Evolutionary conservation across 805 yeast species (phyloP).

Genomic region (Saccharomycopsis microspora): DNA sequence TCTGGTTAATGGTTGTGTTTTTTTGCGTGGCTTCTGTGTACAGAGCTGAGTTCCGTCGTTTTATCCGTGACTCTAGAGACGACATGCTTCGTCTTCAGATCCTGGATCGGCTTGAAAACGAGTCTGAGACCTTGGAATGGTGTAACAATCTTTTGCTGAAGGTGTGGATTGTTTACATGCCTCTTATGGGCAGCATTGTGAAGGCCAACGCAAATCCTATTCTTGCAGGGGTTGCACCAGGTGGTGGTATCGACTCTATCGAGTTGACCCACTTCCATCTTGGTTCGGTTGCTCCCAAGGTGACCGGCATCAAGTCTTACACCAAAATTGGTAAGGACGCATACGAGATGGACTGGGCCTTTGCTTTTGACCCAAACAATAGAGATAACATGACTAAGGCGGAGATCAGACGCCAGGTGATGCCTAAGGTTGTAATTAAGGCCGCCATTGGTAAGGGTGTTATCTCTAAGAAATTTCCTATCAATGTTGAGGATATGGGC

Average conservation of each 20-base stretch:
- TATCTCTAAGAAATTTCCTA: conserved; percentile 65
- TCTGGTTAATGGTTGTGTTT: conserved; percentile 49
- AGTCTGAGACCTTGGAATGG: conserved; percentile 73
- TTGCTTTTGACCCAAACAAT: conserved; percentile 72
- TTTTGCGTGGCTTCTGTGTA: conserved; percentile 56
- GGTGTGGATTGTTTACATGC: conserved; percentile 86
- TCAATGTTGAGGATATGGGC: conserved; percentile 72
- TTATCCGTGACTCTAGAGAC: conserved; percentile 63
- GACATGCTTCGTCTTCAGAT: conserved; percentile 59
- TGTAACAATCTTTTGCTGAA: conserved; percentile 64
- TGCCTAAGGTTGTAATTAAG: conserved; percentile 74
- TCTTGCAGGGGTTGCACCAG: conserved; percentile 65
- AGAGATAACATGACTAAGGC: conserved; percentile 75
- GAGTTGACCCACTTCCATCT: conserved; percentile 67
- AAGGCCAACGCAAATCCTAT: conserved; percentile 56
- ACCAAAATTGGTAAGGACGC: conserved; percentile 56
- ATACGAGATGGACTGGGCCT: conserved; percentile 78
- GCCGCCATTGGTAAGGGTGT: conserved; percentile 75
- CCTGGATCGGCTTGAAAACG: conserved; percentile 50
- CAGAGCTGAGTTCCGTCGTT: conserved; percentile 63
- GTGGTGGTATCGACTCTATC: conserved; percentile 68
- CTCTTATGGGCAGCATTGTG: conserved; percentile 69
- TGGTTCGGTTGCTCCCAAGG: conserved; percentile 72
- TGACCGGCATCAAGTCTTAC: conserved; percentile 61
- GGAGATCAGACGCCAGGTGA: conserved; percentile 57